Conservation (phyloP, 2,329 filamentous ascomycete genomes). For the Aquanectria penicillioides region DNA sequence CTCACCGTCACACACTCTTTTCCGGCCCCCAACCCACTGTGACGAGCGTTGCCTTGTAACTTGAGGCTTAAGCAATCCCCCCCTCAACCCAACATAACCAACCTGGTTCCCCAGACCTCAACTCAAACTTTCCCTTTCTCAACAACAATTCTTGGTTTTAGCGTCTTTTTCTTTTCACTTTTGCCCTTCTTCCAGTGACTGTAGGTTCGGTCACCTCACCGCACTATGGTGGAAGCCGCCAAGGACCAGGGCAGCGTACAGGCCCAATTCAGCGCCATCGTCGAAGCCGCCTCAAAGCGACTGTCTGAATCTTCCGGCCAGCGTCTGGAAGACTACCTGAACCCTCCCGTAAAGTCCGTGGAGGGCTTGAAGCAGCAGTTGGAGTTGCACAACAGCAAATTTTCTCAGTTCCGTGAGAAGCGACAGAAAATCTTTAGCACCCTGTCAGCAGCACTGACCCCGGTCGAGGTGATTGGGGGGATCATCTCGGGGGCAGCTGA, state of each 20-base stretch:
- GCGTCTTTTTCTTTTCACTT: neutral
- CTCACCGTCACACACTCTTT: neutral
- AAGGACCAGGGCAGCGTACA: constrained; percentile 9
- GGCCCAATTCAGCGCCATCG: constrained; percentile 43
- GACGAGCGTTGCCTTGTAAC: neutral
- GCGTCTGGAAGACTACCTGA: constrained; percentile 44
- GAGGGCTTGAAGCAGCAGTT: constrained; percentile 46
- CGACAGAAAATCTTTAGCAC: constrained; percentile 47
- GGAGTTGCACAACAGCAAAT: constrained; percentile 49
- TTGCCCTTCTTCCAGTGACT: neutral
- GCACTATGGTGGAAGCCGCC: constrained; percentile 9
- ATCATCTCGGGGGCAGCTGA: constrained; percentile 49
- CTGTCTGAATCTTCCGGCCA: constrained; percentile 44
- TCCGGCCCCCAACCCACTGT: neutral
- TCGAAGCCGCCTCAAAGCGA: constrained; percentile 47
- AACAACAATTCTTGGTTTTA: neutral
- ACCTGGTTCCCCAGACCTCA: too few relatives aligned
- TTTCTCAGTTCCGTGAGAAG: constrained; percentile 49
- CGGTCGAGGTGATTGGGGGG: constrained; percentile 53
- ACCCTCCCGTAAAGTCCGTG: constrained; percentile 46
- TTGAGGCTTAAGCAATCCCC: neutral
- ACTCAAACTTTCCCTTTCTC: neutral
- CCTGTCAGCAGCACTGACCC: constrained; percentile 45
- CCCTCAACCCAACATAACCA: neutral
- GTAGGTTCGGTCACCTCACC: neutral